Evolutionary conservation across 305 asterid genomes (phyloP), one percentile per base, ranked within the genome.

Genomic region (Salvia sclarea): DNA sequence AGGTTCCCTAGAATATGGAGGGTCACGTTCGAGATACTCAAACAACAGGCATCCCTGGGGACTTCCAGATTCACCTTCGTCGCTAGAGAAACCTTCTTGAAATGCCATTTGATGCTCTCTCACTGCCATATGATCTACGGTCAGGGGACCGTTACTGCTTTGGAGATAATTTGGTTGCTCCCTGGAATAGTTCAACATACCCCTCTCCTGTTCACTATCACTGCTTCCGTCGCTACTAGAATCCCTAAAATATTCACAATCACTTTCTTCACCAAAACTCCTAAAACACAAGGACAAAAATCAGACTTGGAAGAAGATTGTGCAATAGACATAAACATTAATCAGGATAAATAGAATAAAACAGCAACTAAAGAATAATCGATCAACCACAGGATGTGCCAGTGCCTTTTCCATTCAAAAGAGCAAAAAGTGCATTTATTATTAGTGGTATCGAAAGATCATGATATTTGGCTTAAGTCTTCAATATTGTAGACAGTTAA

Each of bases 171-270:
- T 45, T 11, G 18, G 43, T 67, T 58, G 76, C 68, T 69, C 63
- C 47, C 58, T 44, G 14, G 75, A 66, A 65, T 72, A 80, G 57
- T 72, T 78, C 49, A 61, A 67, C 37, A 71, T 60, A 31, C 66
- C 63, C 64, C 88, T 83, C 45, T 91, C 96, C 33, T 78, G 91
- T 71, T 91, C 97, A 61, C 82, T 76, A 77, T 94, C 99, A 81
- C 99, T 94, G 76, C 96, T 91, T 58, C 92, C 88, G 61, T 91
- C 96, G 64, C 98, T 94, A 79, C 95, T 79, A 53, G 96, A 87
- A 79, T 91, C 98, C 83, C 89, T 84, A 71, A 77, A 84, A 76
- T 60, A 85, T 63, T 88, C 96, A 52, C 83, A 77, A 76, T 94
- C 98, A 73, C 98, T 91, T 73, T 91, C 99, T 80, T 91, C 96